Evolutionary conservation across 2,329 filamentous ascomycete species (phyloP).

Genomic region (Botrytis porri): DNA sequence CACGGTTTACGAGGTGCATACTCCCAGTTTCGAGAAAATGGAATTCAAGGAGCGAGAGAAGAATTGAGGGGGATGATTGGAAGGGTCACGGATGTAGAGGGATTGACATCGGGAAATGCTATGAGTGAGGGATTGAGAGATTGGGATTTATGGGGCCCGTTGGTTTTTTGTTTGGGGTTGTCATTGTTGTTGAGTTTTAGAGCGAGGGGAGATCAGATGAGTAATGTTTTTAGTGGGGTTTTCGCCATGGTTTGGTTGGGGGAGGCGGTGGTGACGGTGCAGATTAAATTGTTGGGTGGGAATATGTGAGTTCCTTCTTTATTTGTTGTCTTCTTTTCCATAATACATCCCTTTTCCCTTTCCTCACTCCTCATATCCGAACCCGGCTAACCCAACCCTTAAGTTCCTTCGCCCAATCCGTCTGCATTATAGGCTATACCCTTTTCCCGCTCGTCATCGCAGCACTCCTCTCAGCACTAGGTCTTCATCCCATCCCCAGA

Average conservation of each 20-base stretch:
- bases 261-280: conserved; percentile 92
- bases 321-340: too few species aligned
- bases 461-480: conserved; percentile 79
- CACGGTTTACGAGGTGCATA: conserved; percentile 57
- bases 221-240: conserved; percentile 89
- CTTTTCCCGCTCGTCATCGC: conserved; percentile 96
- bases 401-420: conserved; percentile 95
- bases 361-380: not conserved
- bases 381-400: not conserved
- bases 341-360: not conserved
- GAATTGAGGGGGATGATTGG: conserved; percentile 61
- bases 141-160: conserved; percentile 97
- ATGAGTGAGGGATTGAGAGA: conserved; percentile 91
- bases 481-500: conserved; percentile 73
- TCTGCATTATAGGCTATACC: conserved; percentile 98
- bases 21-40: conserved; percentile 57
- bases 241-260: conserved; percentile 97
- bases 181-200: conserved; percentile 84
- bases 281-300: conserved; percentile 93
- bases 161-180: conserved; percentile 88
- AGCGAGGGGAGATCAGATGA: conserved; percentile 75
- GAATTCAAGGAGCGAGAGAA: conserved; percentile 57
- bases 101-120: conserved; percentile 52
- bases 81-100: conserved; percentile 61
- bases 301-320: conserved; percentile 76